Percentiles rank a stretch among this genome's conserved stretches.
Evolutionary conservation across 352 stramenopile species (phyloP).

Genomic region (Phytopythium sindhum): DNA sequence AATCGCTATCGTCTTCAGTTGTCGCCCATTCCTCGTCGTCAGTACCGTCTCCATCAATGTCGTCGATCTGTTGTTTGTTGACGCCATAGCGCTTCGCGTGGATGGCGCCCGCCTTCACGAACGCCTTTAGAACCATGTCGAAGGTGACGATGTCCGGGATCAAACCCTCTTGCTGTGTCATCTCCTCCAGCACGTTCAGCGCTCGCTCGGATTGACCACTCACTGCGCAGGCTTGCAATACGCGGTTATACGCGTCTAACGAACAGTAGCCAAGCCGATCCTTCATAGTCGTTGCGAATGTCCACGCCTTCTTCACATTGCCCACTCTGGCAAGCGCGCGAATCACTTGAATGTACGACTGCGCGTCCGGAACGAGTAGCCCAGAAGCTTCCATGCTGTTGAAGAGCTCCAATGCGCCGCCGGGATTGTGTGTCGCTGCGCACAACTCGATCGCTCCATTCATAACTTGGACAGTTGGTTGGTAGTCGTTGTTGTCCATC

Average conservation of each 20-base stretch:
- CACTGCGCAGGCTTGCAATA: constrained; percentile 54
- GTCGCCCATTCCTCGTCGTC: constrained; percentile 8
- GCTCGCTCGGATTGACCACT: constrained; percentile 30
- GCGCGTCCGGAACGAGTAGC: constrained; percentile 24
- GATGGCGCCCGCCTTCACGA: constrained; percentile 25
- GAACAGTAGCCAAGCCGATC: constrained; percentile 35
- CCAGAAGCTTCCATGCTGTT: constrained; percentile 42
- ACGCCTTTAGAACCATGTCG: constrained; percentile 53
- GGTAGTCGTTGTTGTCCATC: constrained; percentile 36
- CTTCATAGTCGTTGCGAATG: constrained; percentile 41
- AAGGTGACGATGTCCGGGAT: constrained; percentile 44
- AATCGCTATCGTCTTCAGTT: constrained; percentile 3
- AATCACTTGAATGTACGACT: constrained; percentile 48
- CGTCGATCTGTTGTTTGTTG: constrained; percentile 15
- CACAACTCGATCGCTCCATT: constrained; percentile 52
- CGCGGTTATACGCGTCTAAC: constrained; percentile 45
- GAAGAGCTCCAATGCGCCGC: constrained; percentile 49
- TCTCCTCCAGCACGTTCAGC: constrained; percentile 38
- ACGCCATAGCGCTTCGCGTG: constrained; percentile 17
- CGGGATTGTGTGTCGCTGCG: constrained; percentile 38
- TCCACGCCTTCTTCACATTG: constrained; percentile 38
- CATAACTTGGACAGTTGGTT: constrained; percentile 40
- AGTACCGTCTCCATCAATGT: constrained; percentile 14
- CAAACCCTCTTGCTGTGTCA: constrained; percentile 24
- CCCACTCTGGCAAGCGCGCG: constrained; percentile 48